Conservation (phyloP, 2,329 filamentous ascomycete genomes). For the Ambrosiella xylebori region DNA sequence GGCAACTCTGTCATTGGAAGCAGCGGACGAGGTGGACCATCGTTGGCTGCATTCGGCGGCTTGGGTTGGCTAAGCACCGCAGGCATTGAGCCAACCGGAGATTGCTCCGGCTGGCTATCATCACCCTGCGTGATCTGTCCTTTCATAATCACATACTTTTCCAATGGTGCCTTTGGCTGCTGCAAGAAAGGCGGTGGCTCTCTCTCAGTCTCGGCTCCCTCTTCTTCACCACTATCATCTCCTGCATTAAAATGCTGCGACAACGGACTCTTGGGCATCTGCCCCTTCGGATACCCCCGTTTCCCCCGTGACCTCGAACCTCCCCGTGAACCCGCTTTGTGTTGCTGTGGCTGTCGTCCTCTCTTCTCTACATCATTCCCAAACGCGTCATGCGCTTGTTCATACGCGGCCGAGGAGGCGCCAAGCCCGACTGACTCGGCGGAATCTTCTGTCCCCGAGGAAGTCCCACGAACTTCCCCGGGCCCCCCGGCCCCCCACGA, state of each 20-base stretch:
- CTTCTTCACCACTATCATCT: background rate
- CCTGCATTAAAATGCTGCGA: slow-evolving; percentile 1
- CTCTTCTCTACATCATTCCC: slow-evolving; percentile 33
- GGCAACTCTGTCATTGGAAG: background rate
- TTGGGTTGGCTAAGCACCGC: background rate
- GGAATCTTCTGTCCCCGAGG: slow-evolving; percentile 14
- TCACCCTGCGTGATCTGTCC: background rate
- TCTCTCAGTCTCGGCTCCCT: background rate
- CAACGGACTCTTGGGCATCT: slow-evolving; percentile 3
- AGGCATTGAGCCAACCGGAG: no score
- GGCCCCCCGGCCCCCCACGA: slow-evolving; percentile 12
- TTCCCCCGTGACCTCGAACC: background rate
- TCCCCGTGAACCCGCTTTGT: background rate
- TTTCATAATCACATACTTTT: background rate
- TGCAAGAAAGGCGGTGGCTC: background rate
- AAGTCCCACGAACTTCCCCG: slow-evolving; percentile 13
- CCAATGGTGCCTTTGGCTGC: background rate
- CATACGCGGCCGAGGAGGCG: slow-evolving; percentile 27
- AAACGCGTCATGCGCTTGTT: slow-evolving; percentile 46
- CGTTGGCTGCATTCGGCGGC: background rate
- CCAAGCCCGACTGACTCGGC: slow-evolving; percentile 21
- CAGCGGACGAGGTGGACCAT: background rate
- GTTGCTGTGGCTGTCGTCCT: background rate
- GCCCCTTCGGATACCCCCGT: background rate
- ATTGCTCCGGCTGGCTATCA: background rate